Evolutionary conservation across 108 stramenopile genomes (phyloP).

Genomic region (Pseudonitzschia pungens): DNA sequence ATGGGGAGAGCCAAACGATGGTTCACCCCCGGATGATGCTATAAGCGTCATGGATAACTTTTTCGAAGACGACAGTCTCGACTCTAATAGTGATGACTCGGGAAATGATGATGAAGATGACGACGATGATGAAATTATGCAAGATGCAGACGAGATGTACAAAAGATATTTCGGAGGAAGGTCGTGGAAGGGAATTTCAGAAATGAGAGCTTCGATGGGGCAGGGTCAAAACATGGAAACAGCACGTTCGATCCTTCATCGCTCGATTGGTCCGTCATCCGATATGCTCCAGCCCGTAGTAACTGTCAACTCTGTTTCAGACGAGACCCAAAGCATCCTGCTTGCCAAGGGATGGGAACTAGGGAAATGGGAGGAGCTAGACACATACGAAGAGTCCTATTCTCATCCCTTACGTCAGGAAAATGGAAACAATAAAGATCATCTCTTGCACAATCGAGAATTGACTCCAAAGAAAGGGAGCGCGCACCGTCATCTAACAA

Average conservation of each 20-base stretch:
- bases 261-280: conserved; percentile 51
- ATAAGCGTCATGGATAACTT: conserved; percentile 40
- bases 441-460: not conserved
- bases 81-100: conserved; percentile 38
- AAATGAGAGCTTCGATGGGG: conserved; percentile 4
- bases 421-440: not conserved
- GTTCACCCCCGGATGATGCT: conserved; percentile 26
- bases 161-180: conserved; percentile 38
- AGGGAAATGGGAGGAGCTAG: conserved; percentile 30
- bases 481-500: not conserved
- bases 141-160: conserved; percentile 33
- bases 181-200: conserved; percentile 23
- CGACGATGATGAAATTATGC: conserved; percentile 27
- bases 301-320: conserved; percentile 39
- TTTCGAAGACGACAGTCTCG: conserved; percentile 45
- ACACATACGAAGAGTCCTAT: not conserved
- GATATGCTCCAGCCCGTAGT: conserved; percentile 68
- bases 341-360: conserved; percentile 53
- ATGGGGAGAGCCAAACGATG: conserved; percentile 62
- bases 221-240: conserved; percentile 13
- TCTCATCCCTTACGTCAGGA: not conserved
- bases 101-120: conserved; percentile 47
- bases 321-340: conserved; percentile 51
- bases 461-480: not conserved
- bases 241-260: conserved; percentile 8